Conservation (phyloP, 2,329 filamentous ascomycete species). For the Penicillium sp. region DNA sequence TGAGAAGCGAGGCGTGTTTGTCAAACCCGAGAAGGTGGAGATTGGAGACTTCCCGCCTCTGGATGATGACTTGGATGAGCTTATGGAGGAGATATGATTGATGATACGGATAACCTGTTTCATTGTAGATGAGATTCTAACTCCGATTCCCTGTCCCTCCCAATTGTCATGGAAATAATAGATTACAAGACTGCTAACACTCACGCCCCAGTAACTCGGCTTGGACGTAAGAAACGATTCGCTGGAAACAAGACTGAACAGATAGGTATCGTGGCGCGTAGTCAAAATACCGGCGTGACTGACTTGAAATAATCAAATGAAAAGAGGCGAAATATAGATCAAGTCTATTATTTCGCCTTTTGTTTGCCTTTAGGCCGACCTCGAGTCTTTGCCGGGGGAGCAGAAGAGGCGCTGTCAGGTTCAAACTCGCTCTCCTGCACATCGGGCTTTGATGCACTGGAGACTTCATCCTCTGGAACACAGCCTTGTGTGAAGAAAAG, state of each 20-base stretch:
- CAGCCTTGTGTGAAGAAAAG: slow-evolving; percentile 93
- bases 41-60: slow-evolving; percentile 56
- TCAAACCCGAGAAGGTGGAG: slow-evolving; percentile 59
- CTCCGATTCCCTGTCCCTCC: slow-evolving; percentile 3
- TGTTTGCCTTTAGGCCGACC: slow-evolving; percentile 35
- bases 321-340: background rate
- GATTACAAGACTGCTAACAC: slow-evolving; percentile 3
- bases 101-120: slow-evolving; percentile 2
- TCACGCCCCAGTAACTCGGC: background rate
- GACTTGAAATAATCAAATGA: slow-evolving; percentile 4
- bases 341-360: slow-evolving; percentile 22
- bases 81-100: slow-evolving; percentile 52
- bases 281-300: slow-evolving; percentile 10
- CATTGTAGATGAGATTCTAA: slow-evolving; percentile 3
- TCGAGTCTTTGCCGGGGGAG: slow-evolving; percentile 12
- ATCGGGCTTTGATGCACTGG: slow-evolving; percentile 19
- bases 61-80: slow-evolving; percentile 52
- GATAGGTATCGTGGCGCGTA: slow-evolving; percentile 20
- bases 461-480: slow-evolving; percentile 45
- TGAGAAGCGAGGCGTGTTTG: slow-evolving; percentile 55
- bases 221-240: slow-evolving; percentile 6
- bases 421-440: slow-evolving; percentile 24
- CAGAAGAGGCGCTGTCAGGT: slow-evolving; percentile 8
- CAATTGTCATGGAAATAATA: slow-evolving; percentile 7
- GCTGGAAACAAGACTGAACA: slow-evolving; percentile 18